A percentile compares a stretch with the other conserved stretches of the same genome.
phyloP scores from a whole-genome alignment of 1,284 basidiomycete species.

The Somion occarium region DNA sequence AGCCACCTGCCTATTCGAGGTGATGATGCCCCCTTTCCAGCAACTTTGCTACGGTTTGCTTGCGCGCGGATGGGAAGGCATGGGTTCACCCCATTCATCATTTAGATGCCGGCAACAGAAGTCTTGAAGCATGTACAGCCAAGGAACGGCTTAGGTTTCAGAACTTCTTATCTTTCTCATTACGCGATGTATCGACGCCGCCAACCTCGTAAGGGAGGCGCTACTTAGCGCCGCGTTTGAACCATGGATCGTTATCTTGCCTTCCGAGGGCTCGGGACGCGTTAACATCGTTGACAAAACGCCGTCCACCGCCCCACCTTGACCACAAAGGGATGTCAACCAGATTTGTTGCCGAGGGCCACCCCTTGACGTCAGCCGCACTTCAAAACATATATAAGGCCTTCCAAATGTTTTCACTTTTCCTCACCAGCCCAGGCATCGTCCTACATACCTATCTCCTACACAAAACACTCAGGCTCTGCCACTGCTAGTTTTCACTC shows the following conservation, averaged over 20 bases:
- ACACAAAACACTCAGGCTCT: constrained; percentile 9
- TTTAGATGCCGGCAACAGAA: background rate
- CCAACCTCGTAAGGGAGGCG: too few species aligned
- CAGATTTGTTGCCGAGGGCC: constrained; percentile 1
- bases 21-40: background rate
- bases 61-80: background rate
- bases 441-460: constrained; percentile 8
- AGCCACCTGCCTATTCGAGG: background rate
- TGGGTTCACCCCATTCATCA: background rate
- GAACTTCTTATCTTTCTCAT: background rate
- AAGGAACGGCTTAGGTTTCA: background rate
- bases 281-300: background rate
- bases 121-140: background rate
- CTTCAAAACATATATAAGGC: constrained; percentile 11
- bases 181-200: too few species aligned
- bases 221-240: background rate
- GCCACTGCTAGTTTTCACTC: too few species aligned
- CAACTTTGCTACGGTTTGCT: background rate
- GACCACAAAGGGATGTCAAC: background rate
- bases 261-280: constrained; percentile 3
- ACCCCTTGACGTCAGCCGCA: constrained; percentile 14
- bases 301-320: constrained; percentile 1
- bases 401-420: background rate
- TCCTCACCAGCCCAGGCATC: background rate
- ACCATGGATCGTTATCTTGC: background rate